A percentile compares a stretch with the other conserved stretches of the same genome.
These are phyloP conservation scores for Cadophora sp. DNA, from an alignment of 2,329 filamentous ascomycete genomes.

Conservation along the genomic window DNA sequence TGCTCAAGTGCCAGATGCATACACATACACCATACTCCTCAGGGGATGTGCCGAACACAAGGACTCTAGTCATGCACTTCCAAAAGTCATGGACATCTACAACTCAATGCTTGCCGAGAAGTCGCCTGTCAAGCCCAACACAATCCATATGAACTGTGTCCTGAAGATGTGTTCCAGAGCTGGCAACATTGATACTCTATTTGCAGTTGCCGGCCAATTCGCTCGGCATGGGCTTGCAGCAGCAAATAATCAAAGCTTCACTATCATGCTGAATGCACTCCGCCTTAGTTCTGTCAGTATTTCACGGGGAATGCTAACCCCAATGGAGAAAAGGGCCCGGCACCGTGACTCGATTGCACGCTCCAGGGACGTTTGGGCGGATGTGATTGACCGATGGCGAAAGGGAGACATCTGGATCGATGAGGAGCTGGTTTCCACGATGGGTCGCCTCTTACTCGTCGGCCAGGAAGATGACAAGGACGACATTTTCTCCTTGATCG, in stretches of 20 bases:
- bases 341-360: slow-evolving; percentile 62
- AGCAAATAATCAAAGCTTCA: slow-evolving; percentile 78
- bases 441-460: slow-evolving; percentile 79
- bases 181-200: slow-evolving; percentile 79
- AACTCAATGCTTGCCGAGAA: slow-evolving; percentile 72
- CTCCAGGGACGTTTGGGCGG: slow-evolving; percentile 79
- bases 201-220: slow-evolving; percentile 75
- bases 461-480: slow-evolving; percentile 69
- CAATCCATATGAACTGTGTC: slow-evolving; percentile 88
- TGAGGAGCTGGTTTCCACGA: slow-evolving; percentile 78
- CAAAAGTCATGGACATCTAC: slow-evolving; percentile 78
- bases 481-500: slow-evolving; percentile 76
- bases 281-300: slow-evolving; percentile 52
- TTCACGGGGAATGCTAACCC: slow-evolving; percentile 40
- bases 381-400: slow-evolving; percentile 79
- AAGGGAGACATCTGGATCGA: slow-evolving; percentile 75
- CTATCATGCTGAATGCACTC: slow-evolving; percentile 82
- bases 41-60: slow-evolving; percentile 71
- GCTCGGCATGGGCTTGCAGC: slow-evolving; percentile 67
- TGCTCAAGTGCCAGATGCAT: slow-evolving; percentile 76
- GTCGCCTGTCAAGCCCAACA: slow-evolving; percentile 71
- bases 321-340: slow-evolving; percentile 43
- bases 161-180: slow-evolving; percentile 80
- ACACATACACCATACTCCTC: slow-evolving; percentile 86
- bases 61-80: slow-evolving; percentile 64